Conservation (phyloP, 2,329 filamentous ascomycete genomes). For the Hypoxylon sp. region DNA sequence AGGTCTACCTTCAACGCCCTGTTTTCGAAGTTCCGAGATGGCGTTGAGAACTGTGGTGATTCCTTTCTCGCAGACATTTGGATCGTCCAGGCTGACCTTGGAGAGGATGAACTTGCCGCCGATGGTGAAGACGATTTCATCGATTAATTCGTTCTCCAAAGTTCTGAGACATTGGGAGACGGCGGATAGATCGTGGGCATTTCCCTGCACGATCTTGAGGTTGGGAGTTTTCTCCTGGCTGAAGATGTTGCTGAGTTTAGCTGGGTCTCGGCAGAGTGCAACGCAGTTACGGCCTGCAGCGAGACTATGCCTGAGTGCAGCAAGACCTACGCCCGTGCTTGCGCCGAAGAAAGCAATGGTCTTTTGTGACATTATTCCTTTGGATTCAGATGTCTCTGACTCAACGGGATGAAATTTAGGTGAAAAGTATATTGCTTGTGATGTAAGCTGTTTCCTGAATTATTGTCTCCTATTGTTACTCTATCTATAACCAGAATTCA, state of each 20-base stretch:
- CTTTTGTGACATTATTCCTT: slow-evolving; percentile 40
- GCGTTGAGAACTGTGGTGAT: slow-evolving; percentile 54
- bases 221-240: slow-evolving; percentile 44
- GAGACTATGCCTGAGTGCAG: slow-evolving; percentile 56
- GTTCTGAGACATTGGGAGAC: slow-evolving; percentile 50
- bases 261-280: slow-evolving; percentile 59
- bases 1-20: slow-evolving; percentile 42
- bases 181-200: slow-evolving; percentile 53
- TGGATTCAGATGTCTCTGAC: no score
- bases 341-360: slow-evolving; percentile 63
- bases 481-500: no score
- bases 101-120: slow-evolving; percentile 50
- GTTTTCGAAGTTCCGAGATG: slow-evolving; percentile 45
- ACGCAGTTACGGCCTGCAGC: slow-evolving; percentile 56
- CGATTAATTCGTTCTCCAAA: slow-evolving; percentile 41
- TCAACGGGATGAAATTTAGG: no score
- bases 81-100: slow-evolving; percentile 54
- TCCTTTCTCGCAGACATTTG: slow-evolving; percentile 57
- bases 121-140: slow-evolving; percentile 58
- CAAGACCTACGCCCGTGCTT: slow-evolving; percentile 58
- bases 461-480: no score
- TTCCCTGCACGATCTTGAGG: slow-evolving; percentile 56
- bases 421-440: no score
- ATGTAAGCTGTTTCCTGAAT: no score
- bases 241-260: slow-evolving; percentile 54